Evolutionary conservation across 768 basidiomycete genomes (phyloP), one percentile per base, ranked within the genome.

Genomic region (Crepidotus variabilis): DNA sequence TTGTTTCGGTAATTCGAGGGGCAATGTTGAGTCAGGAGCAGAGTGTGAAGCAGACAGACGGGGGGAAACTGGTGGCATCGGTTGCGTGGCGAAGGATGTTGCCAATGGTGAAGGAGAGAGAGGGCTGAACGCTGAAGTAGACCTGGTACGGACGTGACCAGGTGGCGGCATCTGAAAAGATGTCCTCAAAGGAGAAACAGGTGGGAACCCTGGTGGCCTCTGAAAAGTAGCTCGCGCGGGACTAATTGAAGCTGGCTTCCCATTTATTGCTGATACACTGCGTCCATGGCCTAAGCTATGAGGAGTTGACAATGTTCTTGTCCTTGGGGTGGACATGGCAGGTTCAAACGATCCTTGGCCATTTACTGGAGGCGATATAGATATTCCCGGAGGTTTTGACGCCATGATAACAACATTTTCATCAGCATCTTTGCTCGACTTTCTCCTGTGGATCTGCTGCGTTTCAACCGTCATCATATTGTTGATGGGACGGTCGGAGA

Each of bases 81-180:
- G 18, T 10, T 62, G 21, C 59, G 59, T 22, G 63, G 63, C 13
- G 63, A 69, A 69, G 0, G 67, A 65, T 16, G 75, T 61, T 9
- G 79, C 72, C 13, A 84, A 74, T 4, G 83, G 83, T 1, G 84
- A 83, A 3, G 78, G 81, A 2, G 75, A 69, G 23, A 74, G 65
- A 1, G 81, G 80, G 2, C 76, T 72, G 62, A 79, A 81, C 2
- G 11, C 16, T n/a, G 80, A 75, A 2, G 78, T 72, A 6, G 83
- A 83, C 47, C 81, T 73, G 3, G 82, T 81, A 14, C 78, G 75
- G 9, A 64, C 56, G 28, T 56, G 45, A 9, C 54, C 47, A 50
- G 53, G 56, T 21, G 61, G 60, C 8, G 60, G 61, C 55, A 62
- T 55, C 16, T 62, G 51, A 49, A 74, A 73, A 0, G 74, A 69